Evolutionary conservation across 805 yeast species (phyloP), one percentile per base, ranked within the genome.

Genomic region (Cyberlindnera xishuangbannaensis): DNA sequence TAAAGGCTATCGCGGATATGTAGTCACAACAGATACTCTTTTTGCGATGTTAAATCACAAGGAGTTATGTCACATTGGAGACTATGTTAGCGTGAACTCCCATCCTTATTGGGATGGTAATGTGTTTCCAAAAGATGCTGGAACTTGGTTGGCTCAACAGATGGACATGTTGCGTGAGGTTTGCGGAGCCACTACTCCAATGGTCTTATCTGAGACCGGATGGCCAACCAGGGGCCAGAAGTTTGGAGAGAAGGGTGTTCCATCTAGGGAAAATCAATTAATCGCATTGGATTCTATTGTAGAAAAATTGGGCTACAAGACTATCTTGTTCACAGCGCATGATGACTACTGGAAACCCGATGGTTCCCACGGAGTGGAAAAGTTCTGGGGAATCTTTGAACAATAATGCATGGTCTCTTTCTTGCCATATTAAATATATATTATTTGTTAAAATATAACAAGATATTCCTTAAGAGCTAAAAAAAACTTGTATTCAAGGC

Each of bases 41-140:
- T 76, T 70, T 12, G 81, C 83, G 6, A 73, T 67, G 42, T 53
- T 59, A 45, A 56, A 58, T 39, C 71, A 78, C 56, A 62, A 73
- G 14, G 63, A 43, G 4, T 58, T 78, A 41, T 78, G 83, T 56
- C 64, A 63, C 14, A 60, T 65, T 33, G 69, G 77, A 15, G 84
- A 77, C 53, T 76, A 71, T 52, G 59, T 76, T 42, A 81, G 83
- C 14, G 80, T 76, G 26, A 78, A 78, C 57, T 69, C 75, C 31
- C 83, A 77, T 55, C 79, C 84, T 20, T 78, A 59, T 61, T 78
- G 77, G 72, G 77, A 71, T 45, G 80, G 78, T 27, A 50, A 58
- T 15, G 70, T 69, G 13, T 50, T 50, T 18, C 76, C 83, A 11
- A 54, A 61, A 10, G 59, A 73, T 39, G 57, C 81, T 0, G 83